phyloP scores from a whole-genome alignment of 2,329 filamentous ascomycete species.

The Paecilomyces sp. region DNA sequence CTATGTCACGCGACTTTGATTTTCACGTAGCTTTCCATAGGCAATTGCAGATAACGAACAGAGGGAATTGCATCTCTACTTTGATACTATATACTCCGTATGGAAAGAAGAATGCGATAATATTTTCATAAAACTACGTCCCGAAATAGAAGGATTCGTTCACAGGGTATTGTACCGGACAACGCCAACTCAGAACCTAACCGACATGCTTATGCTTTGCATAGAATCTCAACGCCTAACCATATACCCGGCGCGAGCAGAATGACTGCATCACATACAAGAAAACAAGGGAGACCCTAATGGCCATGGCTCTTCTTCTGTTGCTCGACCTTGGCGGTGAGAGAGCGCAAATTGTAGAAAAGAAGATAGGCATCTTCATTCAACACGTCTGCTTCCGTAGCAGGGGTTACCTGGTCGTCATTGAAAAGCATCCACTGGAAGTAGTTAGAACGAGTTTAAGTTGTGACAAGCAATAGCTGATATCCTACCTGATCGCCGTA shows the following conservation, averaged over 20 bases:
- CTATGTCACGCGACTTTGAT: too few relatives aligned
- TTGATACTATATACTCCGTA: not conserved
- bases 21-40: too few relatives aligned
- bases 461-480: slow-evolving; percentile 11
- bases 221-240: not conserved
- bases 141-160: not conserved
- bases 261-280: not conserved
- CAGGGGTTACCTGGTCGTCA: slow-evolving; percentile 83
- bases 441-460: not conserved
- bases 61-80: too few relatives aligned
- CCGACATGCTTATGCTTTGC: not conserved
- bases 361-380: slow-evolving; percentile 81
- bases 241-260: not conserved
- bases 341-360: slow-evolving; percentile 57
- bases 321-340: slow-evolving; percentile 8
- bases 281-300: not conserved
- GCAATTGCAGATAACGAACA: too few relatives aligned
- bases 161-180: not conserved
- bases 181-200: not conserved
- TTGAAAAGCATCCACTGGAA: slow-evolving; percentile 89
- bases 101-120: not conserved
- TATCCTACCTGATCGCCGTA: slow-evolving; percentile 60
- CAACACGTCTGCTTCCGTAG: slow-evolving; percentile 76
- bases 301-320: not conserved
- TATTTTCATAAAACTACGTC: not conserved